These are phyloP conservation scores for Neopestalotiopsis sp. DNA, from an alignment of 2,329 filamentous ascomycete species.

Conservation along the genomic window DNA sequence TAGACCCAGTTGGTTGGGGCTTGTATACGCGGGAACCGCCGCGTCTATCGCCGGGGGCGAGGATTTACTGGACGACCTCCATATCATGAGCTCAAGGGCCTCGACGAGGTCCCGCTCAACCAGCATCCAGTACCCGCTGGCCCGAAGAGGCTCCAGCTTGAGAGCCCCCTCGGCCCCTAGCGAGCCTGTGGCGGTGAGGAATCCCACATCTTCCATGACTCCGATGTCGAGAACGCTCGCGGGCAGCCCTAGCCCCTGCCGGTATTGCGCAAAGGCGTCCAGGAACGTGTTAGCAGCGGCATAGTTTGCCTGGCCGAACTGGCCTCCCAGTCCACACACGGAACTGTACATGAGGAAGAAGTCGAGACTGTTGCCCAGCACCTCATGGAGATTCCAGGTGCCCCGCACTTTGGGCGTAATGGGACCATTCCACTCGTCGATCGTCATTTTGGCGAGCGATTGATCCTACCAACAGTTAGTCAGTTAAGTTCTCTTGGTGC, in stretches of 20 bases:
- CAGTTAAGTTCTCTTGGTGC: not conserved
- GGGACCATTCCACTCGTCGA: constrained; percentile 28
- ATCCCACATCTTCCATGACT: constrained; percentile 26
- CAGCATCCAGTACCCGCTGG: not conserved
- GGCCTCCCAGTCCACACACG: constrained; percentile 28
- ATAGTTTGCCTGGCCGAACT: constrained; percentile 37
- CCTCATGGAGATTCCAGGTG: constrained; percentile 35
- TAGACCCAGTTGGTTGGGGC: not conserved
- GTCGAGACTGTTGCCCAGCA: constrained; percentile 20
- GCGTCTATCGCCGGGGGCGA: not conserved
- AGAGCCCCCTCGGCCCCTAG: not conserved
- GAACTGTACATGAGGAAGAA: constrained; percentile 35
- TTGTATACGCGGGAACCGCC: not conserved
- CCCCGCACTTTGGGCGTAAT: constrained; percentile 35
- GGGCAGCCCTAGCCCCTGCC: constrained; percentile 32
- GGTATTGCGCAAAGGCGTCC: constrained; percentile 36
- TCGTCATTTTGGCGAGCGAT: constrained; percentile 27
- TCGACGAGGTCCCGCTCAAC: constrained; percentile 3
- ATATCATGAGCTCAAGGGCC: not conserved
- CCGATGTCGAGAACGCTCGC: constrained; percentile 42
- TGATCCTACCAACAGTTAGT: constrained; percentile 31
- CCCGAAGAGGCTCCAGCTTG: not conserved
- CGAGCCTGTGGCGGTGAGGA: not conserved
- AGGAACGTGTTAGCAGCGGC: constrained; percentile 40
- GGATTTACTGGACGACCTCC: not conserved